These are phyloP conservation scores for Solidago caesia DNA, from an alignment of 129 eudicot species.

Conservation along the genomic window DNA sequence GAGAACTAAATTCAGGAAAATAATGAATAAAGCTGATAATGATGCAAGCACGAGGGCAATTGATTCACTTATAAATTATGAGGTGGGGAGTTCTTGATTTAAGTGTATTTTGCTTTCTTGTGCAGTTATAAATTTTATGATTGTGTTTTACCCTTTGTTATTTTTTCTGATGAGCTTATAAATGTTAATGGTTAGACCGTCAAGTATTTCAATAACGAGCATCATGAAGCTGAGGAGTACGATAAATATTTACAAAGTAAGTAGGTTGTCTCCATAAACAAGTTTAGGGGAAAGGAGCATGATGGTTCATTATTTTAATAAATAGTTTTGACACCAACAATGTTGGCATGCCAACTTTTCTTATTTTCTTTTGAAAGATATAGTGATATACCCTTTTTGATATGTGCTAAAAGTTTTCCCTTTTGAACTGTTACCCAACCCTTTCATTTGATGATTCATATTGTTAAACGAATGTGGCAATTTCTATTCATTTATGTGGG, in stretches of 20 bases:
- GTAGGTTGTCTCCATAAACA: conserved; percentile 30
- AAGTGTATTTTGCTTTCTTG: not conserved
- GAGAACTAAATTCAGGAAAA: conserved; percentile 98
- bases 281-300: not conserved
- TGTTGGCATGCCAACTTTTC: too few relatives aligned
- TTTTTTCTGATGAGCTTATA: conserved; percentile 14
- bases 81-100: conserved; percentile 44
- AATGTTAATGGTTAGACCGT: conserved; percentile 60
- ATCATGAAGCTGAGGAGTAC: conserved; percentile 77
- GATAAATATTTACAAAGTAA: conserved; percentile 82
- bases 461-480: not conserved
- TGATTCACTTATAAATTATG: conserved; percentile 93
- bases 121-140: not conserved
- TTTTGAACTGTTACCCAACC: too few relatives aligned
- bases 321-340: too few relatives aligned
- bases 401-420: too few relatives aligned
- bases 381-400: too few relatives aligned
- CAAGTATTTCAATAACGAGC: conserved; percentile 95
- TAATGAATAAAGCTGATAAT: conserved; percentile 98
- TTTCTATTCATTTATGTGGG: not conserved
- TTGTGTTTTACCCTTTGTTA: conserved; percentile 11
- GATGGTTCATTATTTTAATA: not conserved
- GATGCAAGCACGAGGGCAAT: conserved; percentile 99
- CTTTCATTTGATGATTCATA: too few relatives aligned
- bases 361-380: too few relatives aligned